Evolutionary conservation across 1,284 basidiomycete genomes (phyloP), one percentile per base, ranked within the genome.

Genomic region (Afroboletus lepidellus): DNA sequence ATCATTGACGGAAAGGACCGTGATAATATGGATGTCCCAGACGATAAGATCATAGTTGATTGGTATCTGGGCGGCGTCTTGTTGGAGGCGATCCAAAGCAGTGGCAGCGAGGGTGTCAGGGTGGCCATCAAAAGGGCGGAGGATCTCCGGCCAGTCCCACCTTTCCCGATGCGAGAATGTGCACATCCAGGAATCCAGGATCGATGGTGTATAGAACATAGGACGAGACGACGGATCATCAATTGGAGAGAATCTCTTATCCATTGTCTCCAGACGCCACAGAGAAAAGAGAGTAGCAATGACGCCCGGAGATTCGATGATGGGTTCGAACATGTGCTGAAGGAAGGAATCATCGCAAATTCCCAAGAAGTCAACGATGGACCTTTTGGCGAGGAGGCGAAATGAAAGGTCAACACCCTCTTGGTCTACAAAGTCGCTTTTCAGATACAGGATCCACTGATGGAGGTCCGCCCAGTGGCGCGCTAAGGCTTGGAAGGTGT

Each of bases 1-100:
- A 15, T 62, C 52, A 13, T 70, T 66, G 2, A 70, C 21, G 25
- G 64, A 70, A 20, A 69, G 50, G 2, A 50, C 43, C 3, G 63
- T 69, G 39, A 70, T 36, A 21, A 69, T 55, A 46, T 70, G 64
- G 44, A 64, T 62, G 41, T 67, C 65, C 66, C 65, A 69, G 23
- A 64, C 53, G 41, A 70, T 37, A 41, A 64, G 55, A 41, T 70
- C 63, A 50, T 57, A 64, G 43, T 69, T 57, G 41, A 60, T 49
- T 12, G 66, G 59, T 11, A n/a, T 20, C 9, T 57, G 54, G 41
- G 50, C 55, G 25, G 49, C n/a, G 23, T 66, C 64, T n/a, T 55
- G 62, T 46, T 33, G 54, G 43, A 66, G 66, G 46, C 57, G 64
- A 37, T 60, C 48, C 44, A 70, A 41, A 20, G 66, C 63, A n/a